Evolutionary conservation across 768 basidiomycete genomes (phyloP).

Genomic region (Russula brevipes): DNA sequence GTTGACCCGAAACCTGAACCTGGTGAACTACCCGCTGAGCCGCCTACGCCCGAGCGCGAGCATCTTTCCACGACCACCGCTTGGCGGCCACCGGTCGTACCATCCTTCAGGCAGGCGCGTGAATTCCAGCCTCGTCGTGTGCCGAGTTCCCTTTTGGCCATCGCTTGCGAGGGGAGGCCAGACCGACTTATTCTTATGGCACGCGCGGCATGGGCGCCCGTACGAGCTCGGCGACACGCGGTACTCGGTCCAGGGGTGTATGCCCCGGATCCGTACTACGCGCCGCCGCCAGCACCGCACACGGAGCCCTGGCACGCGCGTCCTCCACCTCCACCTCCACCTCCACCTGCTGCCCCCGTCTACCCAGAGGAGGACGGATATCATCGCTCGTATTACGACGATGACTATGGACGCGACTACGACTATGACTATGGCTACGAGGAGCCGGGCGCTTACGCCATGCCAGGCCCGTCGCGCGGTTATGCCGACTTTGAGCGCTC

Average conservation of each 20-base stretch:
- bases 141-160: neutral
- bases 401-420: neutral
- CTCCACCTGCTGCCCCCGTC: neutral
- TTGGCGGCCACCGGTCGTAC: neutral
- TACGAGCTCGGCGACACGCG: conserved; percentile 17
- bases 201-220: conserved; percentile 14
- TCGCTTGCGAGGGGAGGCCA: neutral
- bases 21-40: conserved; percentile 12
- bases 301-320: conserved; percentile 13
- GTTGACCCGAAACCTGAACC: conserved; percentile 14
- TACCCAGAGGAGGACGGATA: conserved; percentile 4
- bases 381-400: neutral
- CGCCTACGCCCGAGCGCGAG: neutral
- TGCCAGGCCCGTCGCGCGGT: neutral
- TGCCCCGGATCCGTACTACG: conserved; percentile 16
- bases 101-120: neutral
- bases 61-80: neutral
- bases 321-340: neutral
- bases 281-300: conserved; percentile 14
- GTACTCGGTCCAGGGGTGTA: conserved; percentile 11
- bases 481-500: conserved; percentile 8
- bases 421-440: conserved; percentile 11
- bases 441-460: neutral
- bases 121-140: neutral
- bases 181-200: neutral